Base-by-base conservation (phyloP, 2,329 filamentous ascomycete species). In the Alternaria novae-zelandiae region DNA sequence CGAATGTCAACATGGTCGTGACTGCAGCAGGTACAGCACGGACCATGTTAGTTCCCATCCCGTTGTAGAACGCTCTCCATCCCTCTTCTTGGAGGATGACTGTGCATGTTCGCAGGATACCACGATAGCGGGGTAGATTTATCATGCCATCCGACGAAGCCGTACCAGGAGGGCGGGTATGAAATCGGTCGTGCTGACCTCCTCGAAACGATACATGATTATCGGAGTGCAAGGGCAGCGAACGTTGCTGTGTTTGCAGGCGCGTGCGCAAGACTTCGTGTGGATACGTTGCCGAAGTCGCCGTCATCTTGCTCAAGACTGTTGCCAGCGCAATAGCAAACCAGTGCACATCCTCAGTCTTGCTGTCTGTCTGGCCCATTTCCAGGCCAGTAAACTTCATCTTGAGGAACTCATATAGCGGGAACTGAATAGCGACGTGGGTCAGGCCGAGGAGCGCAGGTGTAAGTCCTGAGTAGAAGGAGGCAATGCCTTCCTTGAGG, bases 31-130 rank as follows among this genome's bases (percentile, higher is more conserved):
- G 96, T 12, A 99, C 91, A 8, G 96, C 96, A 60, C 96, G 88
- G 85, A 98, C 93, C 89, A 99, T 92, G 82, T 99, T 99, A 53
- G 95, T 97, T 41, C 96, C 96, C 85, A 99, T 93, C 36, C 96
- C 96, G 23, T 94, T 95, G 79, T 99, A 99, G 74, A 99, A 98
- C 4, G 95, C 95, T 66, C 91, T 87, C 94, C 95, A 97, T 7
- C 96, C 96, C 80, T 99, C 96, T 80, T 99, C 96, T 32, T 84
- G 84, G 41, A 97, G 83, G 65, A 99, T 98, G 3, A 90, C 94
- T 66, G 89, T 88, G 79, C 91, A 95, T 0, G 95, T 97, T 76
- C 87, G 89, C 47, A 94, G 80, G 32, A 97, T 88, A 47, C 96
- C 96, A 68, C 84, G 87, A 78, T 99, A 98, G 63, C 84, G 81